Evolutionary conservation across 2,329 filamentous ascomycete species (phyloP).

Genomic region (Ambrosiella beaveri): DNA sequence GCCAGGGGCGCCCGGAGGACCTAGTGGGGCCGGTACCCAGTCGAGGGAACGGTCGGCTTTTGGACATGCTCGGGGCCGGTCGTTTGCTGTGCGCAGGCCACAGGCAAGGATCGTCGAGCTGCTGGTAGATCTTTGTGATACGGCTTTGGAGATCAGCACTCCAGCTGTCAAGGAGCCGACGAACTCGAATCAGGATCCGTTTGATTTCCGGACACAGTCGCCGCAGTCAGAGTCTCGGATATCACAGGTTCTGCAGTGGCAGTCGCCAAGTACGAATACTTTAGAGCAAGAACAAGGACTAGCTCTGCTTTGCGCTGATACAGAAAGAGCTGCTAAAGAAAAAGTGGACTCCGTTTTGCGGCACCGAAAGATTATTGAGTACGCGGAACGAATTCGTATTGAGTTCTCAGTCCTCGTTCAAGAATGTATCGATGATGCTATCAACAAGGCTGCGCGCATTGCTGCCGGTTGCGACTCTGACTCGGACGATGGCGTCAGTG

Average conservation of each 20-base stretch:
- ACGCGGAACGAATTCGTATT: slow-evolving; percentile 83
- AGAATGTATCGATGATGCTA: slow-evolving; percentile 83
- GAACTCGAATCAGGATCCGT: slow-evolving; percentile 30
- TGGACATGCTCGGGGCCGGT: slow-evolving; percentile 65
- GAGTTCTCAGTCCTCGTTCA: slow-evolving; percentile 88
- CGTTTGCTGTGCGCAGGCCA: slow-evolving; percentile 80
- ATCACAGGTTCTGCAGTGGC: slow-evolving; percentile 89
- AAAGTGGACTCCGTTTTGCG: slow-evolving; percentile 90
- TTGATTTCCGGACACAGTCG: slow-evolving; percentile 81
- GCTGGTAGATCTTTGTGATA: slow-evolving; percentile 87
- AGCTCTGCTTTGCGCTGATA: slow-evolving; percentile 74
- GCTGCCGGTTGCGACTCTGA: slow-evolving; percentile 73
- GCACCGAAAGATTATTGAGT: slow-evolving; percentile 84
- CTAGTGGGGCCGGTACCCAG: slow-evolving; percentile 44
- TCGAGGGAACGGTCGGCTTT: slow-evolving; percentile 60
- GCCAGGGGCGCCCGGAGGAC: slow-evolving; percentile 28
- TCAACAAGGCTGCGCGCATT: slow-evolving; percentile 76
- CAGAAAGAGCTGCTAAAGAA: slow-evolving; percentile 62
- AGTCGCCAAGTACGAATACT: slow-evolving; percentile 79
- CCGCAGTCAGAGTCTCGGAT: slow-evolving; percentile 92
- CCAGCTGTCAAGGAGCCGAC: slow-evolving; percentile 77
- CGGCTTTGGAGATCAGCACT: slow-evolving; percentile 82
- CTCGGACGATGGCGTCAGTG: slow-evolving; percentile 38
- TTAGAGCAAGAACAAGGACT: slow-evolving; percentile 87
- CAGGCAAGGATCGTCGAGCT: slow-evolving; percentile 88